Conservation (phyloP, 345 rosid genomes). For the Brassica juncea region DNA sequence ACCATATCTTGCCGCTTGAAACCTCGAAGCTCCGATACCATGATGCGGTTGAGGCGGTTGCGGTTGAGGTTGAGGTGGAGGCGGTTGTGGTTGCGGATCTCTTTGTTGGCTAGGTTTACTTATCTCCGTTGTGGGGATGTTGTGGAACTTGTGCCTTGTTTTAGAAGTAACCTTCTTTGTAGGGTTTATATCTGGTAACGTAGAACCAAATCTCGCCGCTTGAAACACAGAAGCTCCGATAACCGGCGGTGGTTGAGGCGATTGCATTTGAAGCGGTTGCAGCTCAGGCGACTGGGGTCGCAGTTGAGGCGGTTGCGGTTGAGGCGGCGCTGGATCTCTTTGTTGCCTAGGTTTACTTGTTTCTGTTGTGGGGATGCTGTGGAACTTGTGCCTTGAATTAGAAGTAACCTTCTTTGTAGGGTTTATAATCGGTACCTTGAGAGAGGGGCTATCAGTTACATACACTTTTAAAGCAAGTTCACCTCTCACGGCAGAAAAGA, state of each 20-base stretch:
- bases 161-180: slow-evolving; percentile 48
- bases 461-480: slow-evolving; percentile 81
- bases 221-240: slow-evolving; percentile 7
- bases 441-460: slow-evolving; percentile 61
- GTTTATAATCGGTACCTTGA: slow-evolving; percentile 50
- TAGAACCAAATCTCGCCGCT: neutral
- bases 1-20: neutral
- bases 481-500: slow-evolving; percentile 53
- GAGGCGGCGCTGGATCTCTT: slow-evolving; percentile 26
- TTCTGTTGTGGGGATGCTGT: slow-evolving; percentile 16
- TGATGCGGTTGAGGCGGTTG: too few relatives aligned
- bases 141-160: slow-evolving; percentile 21
- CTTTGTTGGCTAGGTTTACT: slow-evolving; percentile 10
- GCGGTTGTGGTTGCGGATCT: neutral
- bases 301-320: slow-evolving; percentile 27
- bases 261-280: slow-evolving; percentile 4
- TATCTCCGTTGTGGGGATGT: slow-evolving; percentile 9
- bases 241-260: slow-evolving; percentile 33
- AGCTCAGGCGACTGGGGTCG: slow-evolving; percentile 2
- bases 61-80: too few relatives aligned
- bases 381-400: slow-evolving; percentile 15
- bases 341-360: slow-evolving; percentile 13
- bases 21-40: neutral
- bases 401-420: slow-evolving; percentile 53
- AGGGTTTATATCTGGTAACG: slow-evolving; percentile 50